Evolutionary conservation across 345 rosid genomes (phyloP), one percentile per base, ranked within the genome.

Genomic region (Brassica incana): DNA sequence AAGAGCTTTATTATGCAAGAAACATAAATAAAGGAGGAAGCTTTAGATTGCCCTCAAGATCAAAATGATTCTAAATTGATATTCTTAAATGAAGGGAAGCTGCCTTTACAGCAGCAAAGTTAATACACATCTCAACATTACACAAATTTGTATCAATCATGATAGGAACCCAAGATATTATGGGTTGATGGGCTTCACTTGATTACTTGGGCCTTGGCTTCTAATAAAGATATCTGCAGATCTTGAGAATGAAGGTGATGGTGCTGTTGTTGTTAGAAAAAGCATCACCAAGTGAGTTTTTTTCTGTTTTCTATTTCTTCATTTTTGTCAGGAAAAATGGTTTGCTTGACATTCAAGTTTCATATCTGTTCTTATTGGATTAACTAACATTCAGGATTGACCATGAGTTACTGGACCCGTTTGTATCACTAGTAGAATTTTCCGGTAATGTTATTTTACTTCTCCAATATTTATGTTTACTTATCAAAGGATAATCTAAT

Each of bases 361-460:
- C 65, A 32, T 52, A n/a, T 32, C 58, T 52, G 15, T n/a, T 70
- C 40, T 3, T 3, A 40, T 3, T 86, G 35, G 27, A 29, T 59
- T 36, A 3, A 52, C 58, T 36, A 3, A 52, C 58, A 52, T 78
- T 75, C 86, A 94, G 98, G 87, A 84, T 74, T 71, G 91, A 94
- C 15, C 83, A 88, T 82, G 88, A 77, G 86, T 65, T 54, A 61
- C 79, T 91, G 88, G 98, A 92, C 72, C 98, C 98, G 75, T 94
- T 94, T 77, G 88, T 94, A 14, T 84, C 90, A 87, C 79, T 94
- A 85, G 90, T 88, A 84, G 88, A 92, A 40, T 90, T 94, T 81
- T 88, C 91, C 48, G 94, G 97, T 94, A 66, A 11, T 54, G 18
- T 1, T 2, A 7, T 3, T 12, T 18, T 40, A 68, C 74, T 58